A percentile compares a stretch with the other conserved stretches of the same genome.
phyloP scores from a whole-genome alignment of 2,329 filamentous ascomycete genomes.

The Aspergillus spinulosporus region DNA sequence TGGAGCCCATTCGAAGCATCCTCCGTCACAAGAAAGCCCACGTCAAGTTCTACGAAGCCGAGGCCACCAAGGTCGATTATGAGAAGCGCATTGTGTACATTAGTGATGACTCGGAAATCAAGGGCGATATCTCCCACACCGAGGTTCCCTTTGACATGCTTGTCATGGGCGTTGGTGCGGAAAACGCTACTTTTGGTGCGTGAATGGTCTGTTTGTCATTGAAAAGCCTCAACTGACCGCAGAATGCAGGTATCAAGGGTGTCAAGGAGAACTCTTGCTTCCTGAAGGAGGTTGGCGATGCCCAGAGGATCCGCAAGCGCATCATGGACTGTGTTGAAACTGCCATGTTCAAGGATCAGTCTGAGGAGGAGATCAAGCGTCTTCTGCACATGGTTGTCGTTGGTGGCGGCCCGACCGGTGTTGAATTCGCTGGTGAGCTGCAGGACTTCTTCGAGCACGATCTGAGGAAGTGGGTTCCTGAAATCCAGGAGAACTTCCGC shows the following conservation, averaged over 20 bases:
- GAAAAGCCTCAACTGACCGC: constrained; percentile 13
- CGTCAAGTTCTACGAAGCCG: constrained; percentile 97
- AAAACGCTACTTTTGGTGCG: constrained; percentile 94
- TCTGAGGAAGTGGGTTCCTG: constrained; percentile 95
- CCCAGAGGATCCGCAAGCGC: constrained; percentile 93
- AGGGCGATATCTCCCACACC: constrained; percentile 76
- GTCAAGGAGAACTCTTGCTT: constrained; percentile 96
- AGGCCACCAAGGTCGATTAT: constrained; percentile 92
- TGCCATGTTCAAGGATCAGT: constrained; percentile 96
- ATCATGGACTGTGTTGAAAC: constrained; percentile 99
- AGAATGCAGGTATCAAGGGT: constrained; percentile 70
- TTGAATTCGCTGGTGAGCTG: constrained; percentile 97
- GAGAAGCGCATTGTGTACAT: constrained; percentile 86
- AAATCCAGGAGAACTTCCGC: constrained; percentile 92
- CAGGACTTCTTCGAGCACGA: constrained; percentile 99
- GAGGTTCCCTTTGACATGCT: constrained; percentile 98
- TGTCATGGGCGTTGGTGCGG: constrained; percentile 92
- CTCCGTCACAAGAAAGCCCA: constrained; percentile 89
- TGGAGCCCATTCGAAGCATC: constrained; percentile 97
- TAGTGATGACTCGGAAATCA: constrained; percentile 88
- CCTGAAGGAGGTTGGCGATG: constrained; percentile 96
- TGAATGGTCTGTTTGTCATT: constrained; percentile 8
- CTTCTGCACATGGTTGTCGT: constrained; percentile 97
- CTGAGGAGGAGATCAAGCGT: constrained; percentile 81
- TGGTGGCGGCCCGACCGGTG: constrained; percentile 90